Evolutionary conservation across 495 filamentous ascomycete species (phyloP), one percentile per base, ranked within the genome.

Genomic region (Aspergillus conjunctus): DNA sequence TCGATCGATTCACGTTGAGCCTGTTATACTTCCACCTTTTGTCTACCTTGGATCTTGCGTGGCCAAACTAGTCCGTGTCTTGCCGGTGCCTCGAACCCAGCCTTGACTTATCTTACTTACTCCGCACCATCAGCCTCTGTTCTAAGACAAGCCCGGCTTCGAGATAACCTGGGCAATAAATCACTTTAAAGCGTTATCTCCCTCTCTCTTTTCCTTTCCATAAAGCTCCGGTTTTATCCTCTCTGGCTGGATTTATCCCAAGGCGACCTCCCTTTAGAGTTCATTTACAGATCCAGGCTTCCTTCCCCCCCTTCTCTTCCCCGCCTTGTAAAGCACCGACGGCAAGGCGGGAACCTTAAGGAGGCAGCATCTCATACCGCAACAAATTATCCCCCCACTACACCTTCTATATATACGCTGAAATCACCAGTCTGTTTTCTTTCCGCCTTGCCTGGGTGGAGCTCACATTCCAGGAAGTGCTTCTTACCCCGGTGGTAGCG

Each of bases 401-500:
- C 22, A 26, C 49, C 31, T 52, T 4, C 54, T 62, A 49, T 45
- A 21, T 54, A 39, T 51, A 54, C 48, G 54, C 44, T 60, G 51
- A 60, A 31, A 18, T 45, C 51, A 14, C 9, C 48, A 18, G 41
- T 26, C 14, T 20, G 17, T 60, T 46, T 46, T 44, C 21, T 46
- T 7, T 21, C 20, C 53, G 33, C 33, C 30, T 59, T 41, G 43
- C 12, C 51, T 56, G 55, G 46, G 50, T 58, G 52, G 31, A 60
- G 51, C 60, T 67, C 62, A 69, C 57, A 59, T 59, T 60, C 32
- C 63, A 63, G 63, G 60, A 59, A 49, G 45, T 46, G 26, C 34
- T 51, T 41, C 39, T 58, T 37, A 37, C 45, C 26, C 26, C 41
- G 54, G 59, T 51, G 50, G 67, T 48, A 54, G 62, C 59, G 62